Evolutionary conservation across 2,329 filamentous ascomycete species (phyloP).

Genomic region (Xylariaceae sp.): DNA sequence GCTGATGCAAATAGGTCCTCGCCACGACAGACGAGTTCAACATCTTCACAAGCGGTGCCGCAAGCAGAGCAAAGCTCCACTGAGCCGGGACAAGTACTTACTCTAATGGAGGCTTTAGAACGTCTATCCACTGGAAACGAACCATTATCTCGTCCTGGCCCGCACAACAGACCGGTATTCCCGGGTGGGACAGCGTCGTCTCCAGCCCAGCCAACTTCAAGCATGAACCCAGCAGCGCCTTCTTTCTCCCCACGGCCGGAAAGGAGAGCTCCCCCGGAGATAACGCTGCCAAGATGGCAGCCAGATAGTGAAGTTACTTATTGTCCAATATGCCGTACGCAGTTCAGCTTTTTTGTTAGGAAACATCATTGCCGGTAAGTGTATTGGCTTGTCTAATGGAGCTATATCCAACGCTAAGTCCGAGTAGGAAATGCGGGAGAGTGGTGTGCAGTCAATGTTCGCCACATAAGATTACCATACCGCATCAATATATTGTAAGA

Average conservation of each 20-base stretch:
- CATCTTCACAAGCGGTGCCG: background rate
- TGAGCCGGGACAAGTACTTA: constrained; percentile 10
- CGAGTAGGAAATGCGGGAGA: constrained; percentile 78
- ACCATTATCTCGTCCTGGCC: background rate
- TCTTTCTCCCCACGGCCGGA: constrained; percentile 13
- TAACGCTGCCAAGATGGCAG: constrained; percentile 79
- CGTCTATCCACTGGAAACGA: constrained; percentile 1
- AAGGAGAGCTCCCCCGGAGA: constrained; percentile 38
- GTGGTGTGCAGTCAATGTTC: constrained; percentile 91
- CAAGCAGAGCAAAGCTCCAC: background rate
- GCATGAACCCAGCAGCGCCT: constrained; percentile 20
- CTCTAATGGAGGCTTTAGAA: constrained; percentile 20
- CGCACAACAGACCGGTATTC: background rate
- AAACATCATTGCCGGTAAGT: constrained; percentile 89
- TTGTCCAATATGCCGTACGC: constrained; percentile 80
- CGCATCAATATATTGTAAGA: constrained; percentile 87
- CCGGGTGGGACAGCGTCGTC: background rate
- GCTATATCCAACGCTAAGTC: constrained; percentile 3
- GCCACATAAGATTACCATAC: constrained; percentile 92
- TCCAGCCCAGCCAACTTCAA: background rate
- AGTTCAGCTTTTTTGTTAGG: constrained; percentile 82
- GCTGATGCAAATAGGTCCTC: background rate
- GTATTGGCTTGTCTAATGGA: background rate
- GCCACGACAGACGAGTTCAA: background rate
- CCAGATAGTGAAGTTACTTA: constrained; percentile 79